Conservation (phyloP, 2,329 filamentous ascomycete genomes). For the Passalora sequoiae region DNA sequence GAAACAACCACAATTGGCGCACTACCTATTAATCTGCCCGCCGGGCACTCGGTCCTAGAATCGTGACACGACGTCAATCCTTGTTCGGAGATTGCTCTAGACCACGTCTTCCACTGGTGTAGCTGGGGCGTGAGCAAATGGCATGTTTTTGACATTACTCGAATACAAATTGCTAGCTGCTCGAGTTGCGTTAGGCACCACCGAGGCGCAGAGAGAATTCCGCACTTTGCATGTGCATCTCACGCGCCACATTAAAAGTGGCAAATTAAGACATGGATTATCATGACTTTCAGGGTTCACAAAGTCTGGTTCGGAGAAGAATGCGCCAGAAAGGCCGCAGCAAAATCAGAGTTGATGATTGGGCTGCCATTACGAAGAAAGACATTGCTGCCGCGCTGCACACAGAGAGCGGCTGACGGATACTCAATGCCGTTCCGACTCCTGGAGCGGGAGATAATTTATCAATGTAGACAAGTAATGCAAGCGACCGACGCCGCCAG, state of each 20-base stretch:
- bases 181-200: no score
- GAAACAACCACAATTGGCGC: no score
- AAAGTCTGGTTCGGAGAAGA: neutral
- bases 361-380: no score
- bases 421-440: no score
- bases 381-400: no score
- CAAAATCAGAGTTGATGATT: neutral
- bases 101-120: neutral
- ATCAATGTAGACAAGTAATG: no score
- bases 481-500: no score
- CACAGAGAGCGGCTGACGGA: no score
- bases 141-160: neutral
- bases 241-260: neutral
- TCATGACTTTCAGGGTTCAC: neutral
- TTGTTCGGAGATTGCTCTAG: conserved; percentile 3
- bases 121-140: neutral
- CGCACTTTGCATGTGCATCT: neutral
- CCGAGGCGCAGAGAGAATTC: neutral
- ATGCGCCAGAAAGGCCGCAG: neutral
- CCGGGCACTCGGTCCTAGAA: conserved; percentile 1
- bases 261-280: neutral
- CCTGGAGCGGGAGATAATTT: no score
- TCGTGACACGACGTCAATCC: neutral
- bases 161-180: no score
- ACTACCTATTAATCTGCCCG: no score